Conservation (phyloP, 371 early-diverging fungal genomes). For the Blastocladiella emersonii region DNA sequence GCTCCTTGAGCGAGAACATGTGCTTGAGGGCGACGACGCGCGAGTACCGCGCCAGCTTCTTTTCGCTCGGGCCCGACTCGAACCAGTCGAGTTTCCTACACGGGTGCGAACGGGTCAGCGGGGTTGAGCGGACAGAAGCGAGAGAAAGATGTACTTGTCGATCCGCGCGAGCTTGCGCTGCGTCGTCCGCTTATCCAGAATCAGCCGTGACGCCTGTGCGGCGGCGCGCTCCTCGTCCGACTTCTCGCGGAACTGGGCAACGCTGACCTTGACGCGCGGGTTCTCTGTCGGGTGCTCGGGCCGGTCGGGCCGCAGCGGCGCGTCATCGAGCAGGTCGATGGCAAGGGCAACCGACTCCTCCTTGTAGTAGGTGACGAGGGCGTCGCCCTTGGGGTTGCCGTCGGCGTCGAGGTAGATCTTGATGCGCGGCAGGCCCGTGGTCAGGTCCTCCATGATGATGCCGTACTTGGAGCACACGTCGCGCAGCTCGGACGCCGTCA, state of each 20-base stretch:
- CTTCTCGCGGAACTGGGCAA: constrained; percentile 58
- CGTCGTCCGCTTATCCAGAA: constrained; percentile 39
- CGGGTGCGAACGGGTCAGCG: too few relatives aligned
- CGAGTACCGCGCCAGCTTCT: constrained; percentile 51
- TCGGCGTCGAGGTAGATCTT: constrained; percentile 63
- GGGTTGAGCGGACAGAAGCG: too few relatives aligned
- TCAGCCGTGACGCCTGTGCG: constrained; percentile 12
- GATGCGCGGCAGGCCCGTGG: constrained; percentile 63
- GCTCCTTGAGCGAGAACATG: constrained; percentile 80
- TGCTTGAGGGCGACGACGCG: constrained; percentile 79
- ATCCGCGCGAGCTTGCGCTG: constrained; percentile 60
- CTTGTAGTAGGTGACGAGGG: constrained; percentile 74
- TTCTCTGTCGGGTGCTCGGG: background rate
- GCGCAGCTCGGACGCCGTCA: constrained; percentile 58
- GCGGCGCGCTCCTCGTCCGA: constrained; percentile 17
- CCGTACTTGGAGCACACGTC: constrained; percentile 74
- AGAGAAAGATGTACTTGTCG: constrained; percentile 36
- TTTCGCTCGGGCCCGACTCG: constrained; percentile 52
- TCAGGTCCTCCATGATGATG: constrained; percentile 70
- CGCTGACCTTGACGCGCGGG: background rate
- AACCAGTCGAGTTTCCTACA: constrained; percentile 80
- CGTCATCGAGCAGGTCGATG: constrained; percentile 68
- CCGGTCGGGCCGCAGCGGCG: constrained; percentile 53
- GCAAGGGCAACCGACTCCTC: constrained; percentile 77
- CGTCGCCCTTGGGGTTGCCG: constrained; percentile 70